Conservation (phyloP, 73 alveolate genomes). For the Effrenium voratum region DNA sequence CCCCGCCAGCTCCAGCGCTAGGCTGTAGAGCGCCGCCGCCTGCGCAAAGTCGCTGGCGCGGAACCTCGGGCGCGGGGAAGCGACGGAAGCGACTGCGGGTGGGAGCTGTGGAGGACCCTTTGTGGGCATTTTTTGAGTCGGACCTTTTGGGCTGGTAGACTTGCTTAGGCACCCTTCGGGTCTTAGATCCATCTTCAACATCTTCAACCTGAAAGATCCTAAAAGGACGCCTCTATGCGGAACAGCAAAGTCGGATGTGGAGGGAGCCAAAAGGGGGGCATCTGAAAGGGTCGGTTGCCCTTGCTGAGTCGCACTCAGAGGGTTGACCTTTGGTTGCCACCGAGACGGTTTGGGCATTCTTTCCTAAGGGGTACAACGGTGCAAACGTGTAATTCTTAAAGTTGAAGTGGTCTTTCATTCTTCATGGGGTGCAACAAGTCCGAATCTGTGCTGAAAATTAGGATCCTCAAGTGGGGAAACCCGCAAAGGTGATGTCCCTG, state of each 20-base stretch:
- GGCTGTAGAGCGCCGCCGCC: slow-evolving; percentile 63
- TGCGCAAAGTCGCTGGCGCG: slow-evolving; percentile 79
- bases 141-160: background rate
- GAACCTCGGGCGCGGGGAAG: background rate
- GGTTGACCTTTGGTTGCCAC: too few species aligned
- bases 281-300: background rate
- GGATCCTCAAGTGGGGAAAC: too few species aligned
- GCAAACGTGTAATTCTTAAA: too few species aligned
- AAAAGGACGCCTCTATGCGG: background rate
- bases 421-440: too few species aligned
- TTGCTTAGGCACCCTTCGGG: background rate
- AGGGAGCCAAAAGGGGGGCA: background rate
- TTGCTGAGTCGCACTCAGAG: background rate
- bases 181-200: background rate
- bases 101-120: background rate
- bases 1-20: slow-evolving; percentile 57
- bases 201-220: too few species aligned
- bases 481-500: too few species aligned
- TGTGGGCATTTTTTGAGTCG: background rate
- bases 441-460: too few species aligned
- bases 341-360: too few species aligned
- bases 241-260: background rate
- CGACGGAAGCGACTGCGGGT: background rate
- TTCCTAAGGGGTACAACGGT: too few species aligned
- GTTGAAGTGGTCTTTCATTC: too few species aligned